Base-by-base conservation (phyloP, 1,139 yeast species). In the Saccharomyces pastorianus region DNA sequence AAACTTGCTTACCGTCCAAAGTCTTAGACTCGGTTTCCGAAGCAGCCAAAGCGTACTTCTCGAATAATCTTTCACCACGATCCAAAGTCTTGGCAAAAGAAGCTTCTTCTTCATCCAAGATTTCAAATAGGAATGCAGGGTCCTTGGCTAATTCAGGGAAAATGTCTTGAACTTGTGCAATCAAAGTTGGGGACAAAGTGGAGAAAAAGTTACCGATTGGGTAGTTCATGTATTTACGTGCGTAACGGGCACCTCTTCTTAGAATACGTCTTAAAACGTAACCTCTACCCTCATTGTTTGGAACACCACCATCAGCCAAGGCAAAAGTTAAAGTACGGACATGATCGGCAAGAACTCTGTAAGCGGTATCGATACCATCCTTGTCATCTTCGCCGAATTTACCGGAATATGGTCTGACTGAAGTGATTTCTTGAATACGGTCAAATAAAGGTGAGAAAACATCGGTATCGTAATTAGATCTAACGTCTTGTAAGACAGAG, bases 211-310 rank as follows among this genome's bases (percentile, higher is more conserved):
- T 81, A 54, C 99, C 99, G 65, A 91, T 89, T 58, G 96, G 97
- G 68, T 88, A 91, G 74, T 89, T 84, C 86, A 93, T 85, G 76
- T 93, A 90, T 76, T 93, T 93, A 73, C 98, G 87, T 50, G 87
- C 98, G 67, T 88, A 93, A 73, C 99, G 88, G 49, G 96, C 88
- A 66, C 99, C 99, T 77, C 99, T 86, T 78, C 99, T 87, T 67
- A 93, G 79, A 64, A 93, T 90, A 76, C 99, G 86, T 76, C 99
- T 85, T 69, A 93, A 77, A 46, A 93, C 99, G 67, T 93, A 93
- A 63, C 99, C 99, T 75, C 99, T 86, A 65, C 99, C 99, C 71
- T 93, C 99, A 68, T 91, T 93, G 74, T 93, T 93, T 67, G 99
- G 99, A 55, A 95, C 97, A 66, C 99, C 99, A 65, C 99, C 99